Base-by-base conservation (phyloP, 2,329 filamentous ascomycete species). In the Hypomyces rosellus region DNA sequence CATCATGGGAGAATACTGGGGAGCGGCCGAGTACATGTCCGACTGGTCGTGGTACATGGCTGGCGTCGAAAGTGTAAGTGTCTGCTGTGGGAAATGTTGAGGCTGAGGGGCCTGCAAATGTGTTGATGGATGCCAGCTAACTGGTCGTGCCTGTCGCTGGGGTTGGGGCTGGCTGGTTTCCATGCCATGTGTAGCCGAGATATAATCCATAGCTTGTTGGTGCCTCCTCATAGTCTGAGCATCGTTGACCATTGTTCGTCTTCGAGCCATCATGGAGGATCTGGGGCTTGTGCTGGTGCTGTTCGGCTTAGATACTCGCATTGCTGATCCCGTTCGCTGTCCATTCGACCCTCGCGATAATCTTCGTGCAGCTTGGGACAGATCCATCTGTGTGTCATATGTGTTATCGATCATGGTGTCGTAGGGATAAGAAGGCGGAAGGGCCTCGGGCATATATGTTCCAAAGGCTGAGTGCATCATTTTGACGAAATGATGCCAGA, bases 71-170 rank as follows among this genome's bases (percentile, higher is more conserved):
- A 73, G 65, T 12, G 69, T 61, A 55, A 65, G 61, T 30, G 67
- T 51, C 50, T 66, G 65, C 16, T 70, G 69, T 50, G 66, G 65
- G 15, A 70, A 66, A 39, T 65, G 61, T 47, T 71, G 67, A 44
- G 67, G 64, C 52, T 67, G 65, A 14, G 69, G 63, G 61, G 64
- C 57, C 41, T 65, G 65, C 16, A 72, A 65, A 51, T 79, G 74
- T 9, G 84, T 79, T 18, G 79, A 78, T 3, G 86, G 84, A 64
- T 90, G 87, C 87, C 87, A 90, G 72, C 86, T 89, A 42, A 88
- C 72, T 5, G 86, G 86, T 39, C 86, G 78, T 47, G 69, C 68
- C 37, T 74, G 66, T 61, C 69, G 65, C 34, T 55, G 50, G 33
- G 34, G 34, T 40, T 40, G 57, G 34, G 53, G 56, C 12, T 51